These are phyloP conservation scores for Pneumocystis sp. DNA, from an alignment of 1,139 yeast species.

Conservation along the genomic window DNA sequence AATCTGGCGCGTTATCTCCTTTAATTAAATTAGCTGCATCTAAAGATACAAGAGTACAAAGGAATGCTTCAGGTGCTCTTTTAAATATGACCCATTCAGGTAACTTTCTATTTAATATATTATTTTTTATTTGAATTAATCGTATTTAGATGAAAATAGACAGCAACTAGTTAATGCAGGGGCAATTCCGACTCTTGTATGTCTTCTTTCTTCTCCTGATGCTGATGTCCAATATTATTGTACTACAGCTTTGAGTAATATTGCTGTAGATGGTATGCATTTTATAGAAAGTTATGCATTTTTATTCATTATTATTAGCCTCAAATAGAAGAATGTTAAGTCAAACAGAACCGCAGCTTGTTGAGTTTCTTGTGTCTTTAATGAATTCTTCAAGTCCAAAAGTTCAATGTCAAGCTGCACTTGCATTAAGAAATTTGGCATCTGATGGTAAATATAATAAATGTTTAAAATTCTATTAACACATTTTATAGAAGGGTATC, in stretches of 20 bases:
- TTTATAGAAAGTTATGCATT: neutral
- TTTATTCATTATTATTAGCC: slow-evolving; percentile 26
- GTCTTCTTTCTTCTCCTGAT: slow-evolving; percentile 73
- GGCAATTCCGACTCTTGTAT: slow-evolving; percentile 89
- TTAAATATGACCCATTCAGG: slow-evolving; percentile 89
- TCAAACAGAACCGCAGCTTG: slow-evolving; percentile 87
- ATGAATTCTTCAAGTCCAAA: slow-evolving; percentile 84
- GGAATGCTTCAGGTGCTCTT: slow-evolving; percentile 96
- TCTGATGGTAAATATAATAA: slow-evolving; percentile 50
- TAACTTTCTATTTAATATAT: neutral
- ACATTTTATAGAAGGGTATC: slow-evolving; percentile 39
- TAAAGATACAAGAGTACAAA: slow-evolving; percentile 86
- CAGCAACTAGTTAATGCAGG: slow-evolving; percentile 95
- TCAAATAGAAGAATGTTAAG: slow-evolving; percentile 75
- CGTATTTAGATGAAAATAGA: slow-evolving; percentile 57
- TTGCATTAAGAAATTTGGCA: slow-evolving; percentile 88
- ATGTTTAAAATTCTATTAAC: neutral
- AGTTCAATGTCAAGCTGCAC: slow-evolving; percentile 95
- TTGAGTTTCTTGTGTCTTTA: slow-evolving; percentile 66
- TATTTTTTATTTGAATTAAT: neutral
- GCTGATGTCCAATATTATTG: slow-evolving; percentile 97
- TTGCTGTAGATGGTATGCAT: slow-evolving; percentile 58
- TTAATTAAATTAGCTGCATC: slow-evolving; percentile 86
- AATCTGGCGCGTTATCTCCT: slow-evolving; percentile 92
- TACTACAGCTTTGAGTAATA: slow-evolving; percentile 90